phyloP scores from a whole-genome alignment of 2,329 filamentous ascomycete species.

The Penicillium sp. region DNA sequence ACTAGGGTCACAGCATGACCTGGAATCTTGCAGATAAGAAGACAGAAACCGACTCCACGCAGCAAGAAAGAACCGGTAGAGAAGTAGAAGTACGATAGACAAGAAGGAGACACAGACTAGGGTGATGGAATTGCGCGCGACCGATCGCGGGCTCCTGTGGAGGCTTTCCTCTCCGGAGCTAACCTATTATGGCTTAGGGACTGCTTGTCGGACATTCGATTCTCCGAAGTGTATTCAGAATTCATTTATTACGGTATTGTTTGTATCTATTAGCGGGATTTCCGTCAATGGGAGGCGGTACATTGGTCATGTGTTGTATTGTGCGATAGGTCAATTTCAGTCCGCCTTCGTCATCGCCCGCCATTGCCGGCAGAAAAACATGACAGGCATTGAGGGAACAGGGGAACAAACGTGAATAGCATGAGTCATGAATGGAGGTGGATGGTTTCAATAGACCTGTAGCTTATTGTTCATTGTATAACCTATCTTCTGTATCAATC shows the following conservation, averaged over 20 bases:
- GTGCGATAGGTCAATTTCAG: conserved; percentile 10
- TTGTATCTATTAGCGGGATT: too few species aligned
- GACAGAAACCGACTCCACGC: conserved; percentile 4
- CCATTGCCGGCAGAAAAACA: conserved; percentile 24
- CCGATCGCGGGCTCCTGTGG: conserved; percentile 40
- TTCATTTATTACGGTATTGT: conserved; percentile 5
- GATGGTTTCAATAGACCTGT: background rate
- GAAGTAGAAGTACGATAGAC: conserved; percentile 8
- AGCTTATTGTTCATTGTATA: background rate
- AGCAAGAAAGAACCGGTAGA: conserved; percentile 11
- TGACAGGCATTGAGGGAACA: conserved; percentile 1
- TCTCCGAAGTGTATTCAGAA: conserved; percentile 21
- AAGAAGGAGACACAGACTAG: conserved; percentile 17
- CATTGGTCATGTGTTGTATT: conserved; percentile 9
- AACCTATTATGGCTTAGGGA: conserved; percentile 25
- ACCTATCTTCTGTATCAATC: background rate
- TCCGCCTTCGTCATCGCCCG: conserved; percentile 37
- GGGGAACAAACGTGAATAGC: background rate
- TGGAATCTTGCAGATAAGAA: conserved; percentile 8
- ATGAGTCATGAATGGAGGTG: background rate
- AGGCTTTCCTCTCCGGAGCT: conserved; percentile 34
- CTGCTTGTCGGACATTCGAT: conserved; percentile 25
- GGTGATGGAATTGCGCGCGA: conserved; percentile 40
- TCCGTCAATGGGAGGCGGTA: background rate
- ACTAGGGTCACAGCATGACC: conserved; percentile 27